These are phyloP conservation scores for Hirschioporus abietinus DNA, from an alignment of 768 basidiomycete species.

Conservation along the genomic window DNA sequence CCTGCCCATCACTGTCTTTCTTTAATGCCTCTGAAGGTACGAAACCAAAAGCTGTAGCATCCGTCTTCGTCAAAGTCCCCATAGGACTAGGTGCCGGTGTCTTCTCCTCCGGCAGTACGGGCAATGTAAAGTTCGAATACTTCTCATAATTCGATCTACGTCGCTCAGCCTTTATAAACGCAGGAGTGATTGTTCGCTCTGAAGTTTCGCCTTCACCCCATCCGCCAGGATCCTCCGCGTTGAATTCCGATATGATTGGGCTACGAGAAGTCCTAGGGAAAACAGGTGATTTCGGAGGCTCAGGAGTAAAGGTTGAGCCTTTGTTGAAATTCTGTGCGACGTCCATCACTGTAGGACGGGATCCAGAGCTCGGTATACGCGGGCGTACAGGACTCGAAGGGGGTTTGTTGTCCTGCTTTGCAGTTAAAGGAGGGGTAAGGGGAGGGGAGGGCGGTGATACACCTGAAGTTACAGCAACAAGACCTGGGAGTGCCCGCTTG, in stretches of 20 bases:
- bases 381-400: constrained; percentile 32
- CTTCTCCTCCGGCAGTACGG: constrained; percentile 62
- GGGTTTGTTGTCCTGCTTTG: constrained; percentile 14
- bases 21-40: not conserved
- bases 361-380: constrained; percentile 65
- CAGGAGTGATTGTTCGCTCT: constrained; percentile 13
- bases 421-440: constrained; percentile 4
- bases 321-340: constrained; percentile 59
- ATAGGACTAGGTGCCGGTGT: constrained; percentile 53
- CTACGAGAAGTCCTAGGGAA: constrained; percentile 4
- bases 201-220: constrained; percentile 4
- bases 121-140: constrained; percentile 57
- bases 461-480: constrained; percentile 17
- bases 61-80: constrained; percentile 42
- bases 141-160: constrained; percentile 64
- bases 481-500: constrained; percentile 39
- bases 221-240: constrained; percentile 9
- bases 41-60: constrained; percentile 9
- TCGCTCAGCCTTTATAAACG: constrained; percentile 40
- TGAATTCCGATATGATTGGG: constrained; percentile 3
- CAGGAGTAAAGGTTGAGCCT: constrained; percentile 16
- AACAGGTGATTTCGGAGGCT: constrained; percentile 7
- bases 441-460: constrained; percentile 8
- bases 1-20: not conserved
- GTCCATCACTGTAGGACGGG: constrained; percentile 72